Conservation (phyloP, 352 stramenopile species). For the Pythium rhizo-oryzae region DNA sequence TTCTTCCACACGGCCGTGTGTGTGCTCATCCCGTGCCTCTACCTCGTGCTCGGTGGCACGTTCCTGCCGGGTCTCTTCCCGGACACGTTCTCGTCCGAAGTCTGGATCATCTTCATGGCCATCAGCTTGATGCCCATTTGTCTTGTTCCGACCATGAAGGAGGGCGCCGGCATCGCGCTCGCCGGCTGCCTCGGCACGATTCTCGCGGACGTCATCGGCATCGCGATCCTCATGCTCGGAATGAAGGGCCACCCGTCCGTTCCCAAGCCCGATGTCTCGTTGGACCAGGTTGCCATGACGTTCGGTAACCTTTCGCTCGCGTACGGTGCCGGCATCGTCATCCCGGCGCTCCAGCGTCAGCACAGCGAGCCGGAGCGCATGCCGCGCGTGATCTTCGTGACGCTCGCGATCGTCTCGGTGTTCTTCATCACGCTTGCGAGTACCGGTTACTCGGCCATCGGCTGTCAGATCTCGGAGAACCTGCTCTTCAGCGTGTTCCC, state of each 20-base stretch:
- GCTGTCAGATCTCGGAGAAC: conserved; percentile 41
- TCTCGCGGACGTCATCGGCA: conserved; percentile 33
- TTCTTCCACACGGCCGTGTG: conserved; percentile 31
- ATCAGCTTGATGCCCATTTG: conserved; percentile 34
- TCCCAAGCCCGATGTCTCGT: conserved; percentile 23
- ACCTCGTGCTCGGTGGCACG: conserved; percentile 38
- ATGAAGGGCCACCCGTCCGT: conserved; percentile 27
- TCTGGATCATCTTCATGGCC: conserved; percentile 41
- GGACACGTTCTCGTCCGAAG: conserved; percentile 18
- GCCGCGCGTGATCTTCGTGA: conserved; percentile 42
- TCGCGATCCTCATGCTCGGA: conserved; percentile 29
- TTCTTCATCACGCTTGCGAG: conserved; percentile 35
- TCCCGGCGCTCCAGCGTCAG: conserved; percentile 36
- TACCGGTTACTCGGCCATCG: conserved; percentile 31
- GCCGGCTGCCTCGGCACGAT: conserved; percentile 38
- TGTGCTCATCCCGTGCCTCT: conserved; percentile 32
- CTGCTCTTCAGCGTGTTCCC: conserved; percentile 34
- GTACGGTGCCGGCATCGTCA: conserved; percentile 41
- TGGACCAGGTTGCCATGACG: conserved; percentile 33
- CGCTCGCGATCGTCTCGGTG: conserved; percentile 36
- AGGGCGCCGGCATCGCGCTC: conserved; percentile 30
- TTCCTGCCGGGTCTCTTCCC: conserved; percentile 32
- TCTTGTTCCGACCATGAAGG: conserved; percentile 36
- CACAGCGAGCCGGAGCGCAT: conserved; percentile 39
- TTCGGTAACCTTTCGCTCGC: conserved; percentile 44